Base-by-base conservation (phyloP, 2,329 filamentous ascomycete genomes). In the Verticillium nonalfalfae region DNA sequence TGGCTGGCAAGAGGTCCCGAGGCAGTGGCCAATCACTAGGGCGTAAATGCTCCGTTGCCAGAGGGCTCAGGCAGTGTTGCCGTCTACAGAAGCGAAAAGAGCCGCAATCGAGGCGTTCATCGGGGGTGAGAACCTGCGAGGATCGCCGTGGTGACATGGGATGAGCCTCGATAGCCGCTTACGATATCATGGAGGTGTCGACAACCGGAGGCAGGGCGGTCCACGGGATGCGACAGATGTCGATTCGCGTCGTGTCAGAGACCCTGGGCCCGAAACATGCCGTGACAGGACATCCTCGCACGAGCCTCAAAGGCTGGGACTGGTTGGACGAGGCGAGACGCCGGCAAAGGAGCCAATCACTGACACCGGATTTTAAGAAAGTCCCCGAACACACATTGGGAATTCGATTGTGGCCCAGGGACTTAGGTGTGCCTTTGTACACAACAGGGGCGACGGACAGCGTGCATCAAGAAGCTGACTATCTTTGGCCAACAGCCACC, bases 251-350 rank as follows among this genome's bases (percentile, higher is more conserved):
- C 73, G 71, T 75, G 68, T 66, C 66, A 72, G 71, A 71, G 68
- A 61, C 65, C 71, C 72, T 73, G 70, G 70, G 73, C 35, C 69
- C 73, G 74, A 76, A 76, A 76, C 74, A 67, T 34, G 54, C 33
- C 54, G 54, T n/a, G 54, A 56, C 54, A 56, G n/a, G 7, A 50
- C 7, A 18, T 50, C 45, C 7, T 35, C 54, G 54, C 54, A 56
- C 54, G 33, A 34, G 33, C 26, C 34, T 33, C 15, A 34, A 34
- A n/a, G 26, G 18, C 26, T 6, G 54, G 52, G 21, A 56, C 54
- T 34, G 54, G 54, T 31, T 34, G 54, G 9, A 4, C 54, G 31
- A 35, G 54, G 54, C 54, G 54, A 56, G 54, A 56, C 54, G 54
- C 54, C 33, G 54, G 33, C 33, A 50, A 18, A 10, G 45, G 21